Evolutionary conservation across 1,139 yeast genomes (phyloP).

Genomic region (Candida gigantensis): DNA sequence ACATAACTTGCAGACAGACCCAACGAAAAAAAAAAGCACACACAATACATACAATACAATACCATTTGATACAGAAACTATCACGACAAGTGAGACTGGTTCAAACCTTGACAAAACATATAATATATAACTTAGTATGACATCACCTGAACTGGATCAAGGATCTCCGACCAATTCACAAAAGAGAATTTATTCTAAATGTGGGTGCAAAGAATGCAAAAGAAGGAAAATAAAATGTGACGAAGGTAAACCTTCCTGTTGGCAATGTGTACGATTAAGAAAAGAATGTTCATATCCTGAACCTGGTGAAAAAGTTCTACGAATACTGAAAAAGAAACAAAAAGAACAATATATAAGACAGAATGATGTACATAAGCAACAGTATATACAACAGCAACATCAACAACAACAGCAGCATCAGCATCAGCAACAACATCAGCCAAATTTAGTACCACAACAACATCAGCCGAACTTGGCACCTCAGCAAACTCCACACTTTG

Average conservation of each 20-base stretch:
- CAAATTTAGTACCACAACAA: no score
- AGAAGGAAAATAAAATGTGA: constrained; percentile 53
- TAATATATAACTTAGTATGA: no score
- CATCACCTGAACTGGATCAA: constrained; percentile 1
- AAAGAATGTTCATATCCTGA: constrained; percentile 38
- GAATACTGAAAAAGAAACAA: constrained; percentile 26
- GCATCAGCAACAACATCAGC: constrained; percentile 4
- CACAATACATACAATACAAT: no score
- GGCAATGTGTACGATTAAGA: constrained; percentile 40
- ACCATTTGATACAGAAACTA: no score
- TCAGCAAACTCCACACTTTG: no score
- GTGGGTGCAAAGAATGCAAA: constrained; percentile 44
- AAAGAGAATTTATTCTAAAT: constrained; percentile 31
- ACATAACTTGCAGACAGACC: no score
- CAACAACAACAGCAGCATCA: constrained; percentile 5
- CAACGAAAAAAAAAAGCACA: no score
- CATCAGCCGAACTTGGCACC: no score
- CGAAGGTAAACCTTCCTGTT: constrained; percentile 58
- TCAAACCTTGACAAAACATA: no score
- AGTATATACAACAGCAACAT: constrained; percentile 3
- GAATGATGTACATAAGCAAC: constrained; percentile 2
- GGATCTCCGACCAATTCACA: neutral
- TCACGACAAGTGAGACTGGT: no score
- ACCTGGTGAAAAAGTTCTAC: constrained; percentile 33
- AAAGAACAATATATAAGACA: constrained; percentile 7